These are phyloP conservation scores for Globisporangium irregulare DNA, from an alignment of 352 stramenopile species.

Conservation along the genomic window DNA sequence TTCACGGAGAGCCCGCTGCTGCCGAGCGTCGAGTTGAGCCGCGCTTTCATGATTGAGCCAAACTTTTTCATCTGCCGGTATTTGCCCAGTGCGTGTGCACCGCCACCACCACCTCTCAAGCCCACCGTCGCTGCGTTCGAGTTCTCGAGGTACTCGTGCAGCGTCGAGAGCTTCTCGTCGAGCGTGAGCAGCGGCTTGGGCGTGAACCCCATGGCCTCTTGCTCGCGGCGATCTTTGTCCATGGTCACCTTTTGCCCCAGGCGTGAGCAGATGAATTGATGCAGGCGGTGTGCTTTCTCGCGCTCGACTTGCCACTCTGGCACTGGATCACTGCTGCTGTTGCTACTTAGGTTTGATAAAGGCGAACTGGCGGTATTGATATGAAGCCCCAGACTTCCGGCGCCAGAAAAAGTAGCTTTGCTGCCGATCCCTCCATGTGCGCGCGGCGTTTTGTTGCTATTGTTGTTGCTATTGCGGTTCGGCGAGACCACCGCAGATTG, in stretches of 20 bases:
- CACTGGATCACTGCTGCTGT: background rate
- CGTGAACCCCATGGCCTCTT: conserved; percentile 47
- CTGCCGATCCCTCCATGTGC: background rate
- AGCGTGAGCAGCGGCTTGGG: conserved; percentile 36
- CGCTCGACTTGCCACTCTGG: conserved; percentile 45
- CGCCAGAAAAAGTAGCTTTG: background rate
- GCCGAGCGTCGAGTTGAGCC: conserved; percentile 21
- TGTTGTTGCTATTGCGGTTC: conserved; percentile 8
- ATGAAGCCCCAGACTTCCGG: background rate
- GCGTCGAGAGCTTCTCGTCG: conserved; percentile 59
- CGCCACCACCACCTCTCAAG: conserved; percentile 14
- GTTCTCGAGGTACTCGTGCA: conserved; percentile 62
- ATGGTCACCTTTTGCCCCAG: conserved; percentile 29
- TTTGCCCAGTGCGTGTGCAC: conserved; percentile 43
- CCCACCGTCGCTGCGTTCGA: conserved; percentile 18
- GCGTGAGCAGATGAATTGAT: conserved; percentile 65
- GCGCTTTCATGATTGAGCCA: conserved; percentile 58
- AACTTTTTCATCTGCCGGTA: conserved; percentile 66
- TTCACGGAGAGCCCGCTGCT: conserved; percentile 6
- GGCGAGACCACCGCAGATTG: conserved; percentile 9
- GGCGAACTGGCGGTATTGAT: background rate
- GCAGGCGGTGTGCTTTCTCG: conserved; percentile 46
- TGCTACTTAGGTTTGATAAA: background rate
- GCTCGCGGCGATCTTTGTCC: conserved; percentile 21
- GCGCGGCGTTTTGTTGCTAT: background rate